Evolutionary conservation across 345 rosid genomes (phyloP).

Genomic region (Citrus reticulata): DNA sequence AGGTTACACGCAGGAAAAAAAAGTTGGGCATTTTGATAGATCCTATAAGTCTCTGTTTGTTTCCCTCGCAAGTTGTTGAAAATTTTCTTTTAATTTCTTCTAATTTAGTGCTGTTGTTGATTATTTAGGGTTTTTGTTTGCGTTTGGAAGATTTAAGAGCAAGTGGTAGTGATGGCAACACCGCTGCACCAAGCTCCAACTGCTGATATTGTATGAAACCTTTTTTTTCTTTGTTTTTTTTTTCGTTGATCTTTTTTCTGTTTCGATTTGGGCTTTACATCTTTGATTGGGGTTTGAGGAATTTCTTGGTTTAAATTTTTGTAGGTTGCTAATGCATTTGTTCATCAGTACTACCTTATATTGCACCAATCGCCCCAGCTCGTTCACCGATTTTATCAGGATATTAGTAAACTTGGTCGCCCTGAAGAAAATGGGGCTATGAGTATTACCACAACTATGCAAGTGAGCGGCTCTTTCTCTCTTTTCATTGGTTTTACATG

Average conservation of each 20-base stretch:
- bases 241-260: not conserved
- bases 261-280: not conserved
- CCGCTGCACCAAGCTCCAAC: conserved; percentile 30
- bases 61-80: not conserved
- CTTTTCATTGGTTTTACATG: not conserved
- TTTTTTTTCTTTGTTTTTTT: not conserved
- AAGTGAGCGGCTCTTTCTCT: conserved; percentile 39
- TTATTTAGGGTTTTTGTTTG: conserved; percentile 8
- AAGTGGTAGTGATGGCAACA: conserved; percentile 38
- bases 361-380: conserved; percentile 84
- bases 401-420: conserved; percentile 87
- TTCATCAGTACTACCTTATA: conserved; percentile 88
- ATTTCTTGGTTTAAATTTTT: not conserved
- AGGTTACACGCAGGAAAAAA: not conserved
- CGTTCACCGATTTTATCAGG: conserved; percentile 95
- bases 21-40: not conserved
- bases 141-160: conserved; percentile 13
- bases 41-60: conserved; percentile 8
- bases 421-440: conserved; percentile 67
- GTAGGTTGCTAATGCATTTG: conserved; percentile 94
- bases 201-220: conserved; percentile 41
- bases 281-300: not conserved
- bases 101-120: not conserved
- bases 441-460: conserved; percentile 78
- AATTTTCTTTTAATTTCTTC: no score